A percentile compares a stretch with the other conserved stretches of the same genome.
Conservation (phyloP, 306 rosid species). For the Cicer bijugum region DNA sequence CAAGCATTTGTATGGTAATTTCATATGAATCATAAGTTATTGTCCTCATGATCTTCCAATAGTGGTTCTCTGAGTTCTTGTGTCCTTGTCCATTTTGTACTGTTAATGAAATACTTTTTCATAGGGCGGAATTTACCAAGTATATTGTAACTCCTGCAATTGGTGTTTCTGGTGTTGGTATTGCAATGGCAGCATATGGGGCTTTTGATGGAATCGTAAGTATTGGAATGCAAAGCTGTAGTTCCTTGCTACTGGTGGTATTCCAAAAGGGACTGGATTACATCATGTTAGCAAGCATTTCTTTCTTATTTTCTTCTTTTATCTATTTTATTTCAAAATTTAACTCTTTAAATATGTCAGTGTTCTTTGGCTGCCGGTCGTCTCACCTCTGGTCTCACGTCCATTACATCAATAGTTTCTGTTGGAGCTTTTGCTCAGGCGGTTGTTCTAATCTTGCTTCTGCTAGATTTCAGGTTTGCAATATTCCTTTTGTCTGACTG, state of each 20-base stretch:
- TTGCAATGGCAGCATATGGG: conserved; percentile 92
- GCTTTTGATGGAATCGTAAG: conserved; percentile 96
- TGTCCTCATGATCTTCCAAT: conserved; percentile 31
- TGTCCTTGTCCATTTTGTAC: conserved; percentile 24
- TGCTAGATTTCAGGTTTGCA: conserved; percentile 56
- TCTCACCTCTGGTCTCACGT: conserved; percentile 81
- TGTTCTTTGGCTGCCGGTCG: conserved; percentile 88
- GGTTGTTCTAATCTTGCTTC: conserved; percentile 60
- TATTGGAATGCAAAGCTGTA: conserved; percentile 37
- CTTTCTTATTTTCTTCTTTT: conserved; percentile 10
- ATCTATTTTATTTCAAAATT: conserved; percentile 1
- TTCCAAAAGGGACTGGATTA: conserved; percentile 31
- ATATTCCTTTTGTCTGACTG: conserved; percentile 12
- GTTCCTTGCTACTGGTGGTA: conserved; percentile 29
- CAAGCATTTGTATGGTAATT: conserved; percentile 96
- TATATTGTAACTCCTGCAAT: conserved; percentile 75
- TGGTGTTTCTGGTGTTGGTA: conserved; percentile 95
- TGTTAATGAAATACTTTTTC: conserved; percentile 35
- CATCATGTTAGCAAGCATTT: conserved; percentile 23
- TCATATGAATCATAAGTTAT: conserved; percentile 43
- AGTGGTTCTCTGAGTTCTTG: conserved; percentile 34
- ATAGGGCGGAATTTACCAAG: conserved; percentile 88
- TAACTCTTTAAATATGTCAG: conserved; percentile 49
- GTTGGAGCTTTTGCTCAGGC: conserved; percentile 74
- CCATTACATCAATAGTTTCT: conserved; percentile 75